Evolutionary conservation across 169 alveolate genomes (phyloP), one percentile per base, ranked within the genome.

Genomic region (Plasmodium gallinaceum): DNA sequence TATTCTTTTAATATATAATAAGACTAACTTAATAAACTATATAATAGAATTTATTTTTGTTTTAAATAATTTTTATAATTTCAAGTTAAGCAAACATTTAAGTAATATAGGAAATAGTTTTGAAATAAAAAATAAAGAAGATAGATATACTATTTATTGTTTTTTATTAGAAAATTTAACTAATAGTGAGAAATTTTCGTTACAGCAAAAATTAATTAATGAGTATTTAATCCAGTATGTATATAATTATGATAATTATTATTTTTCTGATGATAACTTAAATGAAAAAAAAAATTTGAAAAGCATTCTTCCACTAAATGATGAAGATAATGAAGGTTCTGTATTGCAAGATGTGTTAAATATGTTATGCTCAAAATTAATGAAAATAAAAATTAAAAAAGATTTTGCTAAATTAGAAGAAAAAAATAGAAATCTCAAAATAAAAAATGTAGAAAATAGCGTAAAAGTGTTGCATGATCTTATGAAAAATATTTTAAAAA

Each of bases 341-440:
- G 89, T 76, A 6, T 16, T 76, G 16, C 51, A 26, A 45, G 89
- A 76, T 48, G 89, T 76, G n/a, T 70, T 76, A 76, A 52, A 45
- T 37, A 76, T 76, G 3, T 32, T 76, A 32, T 45, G 70, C 20
- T 76, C 78, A 10, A 64, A 57, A 76, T 76, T 76, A 64, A 76
- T 76, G 89, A 76, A 76, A 58, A 76, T 76, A 22, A 76, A 76
- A 76, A 76, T 76, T 48, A 76, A 76, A 76, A 76, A 76, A 64
- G 89, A 76, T 76, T 76, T 76, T 5, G 64, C 89, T 42, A 76
- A 76, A 76, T 76, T 76, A 58, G 89, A 76, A 57, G 89, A 76
- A 76, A 76, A 76, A 51, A 76, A 76, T 65, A 76, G 62, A 65
- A 76, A 57, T 62, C 48, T 64, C 16, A 76, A 65, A 64, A 64